Conservation (phyloP, 192 early-diverging fungal species). For the Geosiphon pyriformis region DNA sequence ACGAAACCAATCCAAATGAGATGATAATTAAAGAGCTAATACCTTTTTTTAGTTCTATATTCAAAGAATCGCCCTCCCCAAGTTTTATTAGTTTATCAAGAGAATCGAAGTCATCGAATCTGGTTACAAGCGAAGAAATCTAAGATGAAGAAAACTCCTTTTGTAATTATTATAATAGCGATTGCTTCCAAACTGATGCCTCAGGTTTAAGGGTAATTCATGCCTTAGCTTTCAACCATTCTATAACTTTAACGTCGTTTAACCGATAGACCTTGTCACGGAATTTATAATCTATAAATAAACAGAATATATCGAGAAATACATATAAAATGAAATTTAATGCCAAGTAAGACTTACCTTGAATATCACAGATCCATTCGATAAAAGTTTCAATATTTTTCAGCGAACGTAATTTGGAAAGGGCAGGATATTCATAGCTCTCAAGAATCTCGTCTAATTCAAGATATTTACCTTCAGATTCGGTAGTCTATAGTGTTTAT, state of each 20-base stretch:
- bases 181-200: background rate
- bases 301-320: background rate
- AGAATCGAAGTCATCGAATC: conserved; percentile 8
- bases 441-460: conserved; percentile 33
- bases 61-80: conserved; percentile 1
- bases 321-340: background rate
- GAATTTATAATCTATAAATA: background rate
- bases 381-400: conserved; percentile 21
- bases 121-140: conserved; percentile 2
- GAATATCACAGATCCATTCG: conserved; percentile 31
- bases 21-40: background rate
- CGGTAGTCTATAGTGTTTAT: conserved; percentile 10
- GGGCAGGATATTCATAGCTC: conserved; percentile 32
- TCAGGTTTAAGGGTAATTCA: too few relatives aligned
- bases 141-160: background rate
- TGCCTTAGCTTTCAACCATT: conserved; percentile 38
- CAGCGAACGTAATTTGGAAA: conserved; percentile 30
- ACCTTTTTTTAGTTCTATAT: conserved; percentile 4
- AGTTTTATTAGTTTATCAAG: conserved; percentile 10
- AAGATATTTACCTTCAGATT: conserved; percentile 34
- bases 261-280: conserved; percentile 30
- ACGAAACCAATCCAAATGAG: background rate
- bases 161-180: background rate
- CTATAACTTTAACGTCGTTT: conserved; percentile 33
- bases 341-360: background rate